Base-by-base conservation (phyloP, 768 basidiomycete genomes). In the Podaxis mareebaensis region DNA sequence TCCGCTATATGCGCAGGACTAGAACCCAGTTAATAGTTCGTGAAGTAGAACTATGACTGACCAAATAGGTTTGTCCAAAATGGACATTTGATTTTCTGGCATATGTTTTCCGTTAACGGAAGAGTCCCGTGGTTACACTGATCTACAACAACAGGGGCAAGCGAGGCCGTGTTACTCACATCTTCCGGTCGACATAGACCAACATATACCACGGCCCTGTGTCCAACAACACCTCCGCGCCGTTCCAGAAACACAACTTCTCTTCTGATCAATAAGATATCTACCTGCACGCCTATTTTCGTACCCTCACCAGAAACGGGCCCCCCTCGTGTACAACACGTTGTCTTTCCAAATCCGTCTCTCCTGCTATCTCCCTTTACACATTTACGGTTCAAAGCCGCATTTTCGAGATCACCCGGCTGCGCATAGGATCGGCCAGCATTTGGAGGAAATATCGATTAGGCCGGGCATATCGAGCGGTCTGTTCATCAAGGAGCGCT, bases 271-370 rank as follows among this genome's bases (percentile, higher is more conserved):
- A 63, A 38, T 28, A 24, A 42, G 33, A 6, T 26, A 20, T 13
- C 36, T 20, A 46, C 22, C 17, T 36, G 22, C 22, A 22, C 44
- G 7, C 54, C 54, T 40, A 63, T 57, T 57, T 49, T 57, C 36
- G 48, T 12, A 33, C 24, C 26, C 26, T 40, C 11, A 24, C 56
- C 42, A 44, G 56, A 58, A 46, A 58, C 22, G 51, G 36, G n/a
- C 61, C 61, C 61, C 52, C 61, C 61, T 63, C 61, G 61, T 63
- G 61, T 57, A 48, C 54, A 57, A 44, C 61, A 63, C 61, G 61
- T 57, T 56, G 61, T 51, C 55, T 63, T 63, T 48, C 61, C 61
- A 63, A 33, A 49, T 63, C 44, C 38, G 61, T 63, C 54, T 17
- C 46, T n/a, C 28, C 58, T 38, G 22, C 38, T 38, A 52, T 40